Evolutionary conservation across 1,284 basidiomycete genomes (phyloP), one percentile per base, ranked within the genome.

Genomic region (Stereum hirsutum): DNA sequence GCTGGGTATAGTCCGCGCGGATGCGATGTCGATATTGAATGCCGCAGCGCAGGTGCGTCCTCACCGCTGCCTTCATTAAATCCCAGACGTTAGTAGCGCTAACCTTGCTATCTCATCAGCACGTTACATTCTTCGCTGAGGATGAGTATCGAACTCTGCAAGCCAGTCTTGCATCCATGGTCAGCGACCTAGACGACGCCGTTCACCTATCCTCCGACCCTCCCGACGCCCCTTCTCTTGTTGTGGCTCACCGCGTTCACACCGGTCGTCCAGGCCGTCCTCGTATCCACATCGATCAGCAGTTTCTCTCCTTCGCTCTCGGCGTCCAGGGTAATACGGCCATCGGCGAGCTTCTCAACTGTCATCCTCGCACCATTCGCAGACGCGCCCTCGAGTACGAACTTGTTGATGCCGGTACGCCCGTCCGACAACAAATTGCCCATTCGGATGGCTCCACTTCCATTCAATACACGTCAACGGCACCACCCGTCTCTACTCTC

Each of bases 381-480:
- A 52, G 56, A 2, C 49, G 59, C 5, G 58, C 57, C 5, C 45
- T 66, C 5, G 59, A 65, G 20, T 48, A 50, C 34, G 56, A 55
- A 1, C 44, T 67, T 6, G 52, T 51, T 6, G 44, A 52, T 19
- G 61, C 63, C 15, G 54, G 54, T 2, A 30, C 39, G 4, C 61
- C 61, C 8, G 61, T 64, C 0, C 58, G 33, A 21, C 25, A 43
- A 12, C 37, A 33, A 11, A 20, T n/a, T 6, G 5, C 20, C 10
- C 19, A 20, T 10, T 31, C 21, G 10, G 43, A 44, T 28, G 38
- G 43, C 8, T 19, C 39, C 14, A 15, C 25, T 7, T 10, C 15
- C 8, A 5, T 11, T 6, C 8, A 15, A 25, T n/a, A n/a, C 25
- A 32, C 41, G 5, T 25, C 37, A 14, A 15, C 42, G 10, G 15